These are phyloP conservation scores for Flueggea neowawraea DNA, from an alignment of 441 rosid species.

Conservation along the genomic window DNA sequence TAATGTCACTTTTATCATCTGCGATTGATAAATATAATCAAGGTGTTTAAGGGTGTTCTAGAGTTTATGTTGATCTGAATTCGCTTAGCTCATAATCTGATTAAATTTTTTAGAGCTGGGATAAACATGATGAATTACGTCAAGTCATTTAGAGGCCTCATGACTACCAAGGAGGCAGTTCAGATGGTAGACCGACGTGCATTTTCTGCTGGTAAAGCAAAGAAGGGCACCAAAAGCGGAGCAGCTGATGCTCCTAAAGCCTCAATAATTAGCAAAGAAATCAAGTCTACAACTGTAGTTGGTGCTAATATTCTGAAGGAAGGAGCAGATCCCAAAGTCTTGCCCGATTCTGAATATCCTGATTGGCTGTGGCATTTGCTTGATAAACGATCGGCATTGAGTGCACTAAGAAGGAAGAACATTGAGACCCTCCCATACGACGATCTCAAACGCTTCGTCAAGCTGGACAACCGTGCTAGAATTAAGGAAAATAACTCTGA, in stretches of 20 bases:
- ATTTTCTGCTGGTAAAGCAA: slow-evolving; percentile 72
- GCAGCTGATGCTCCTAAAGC: slow-evolving; percentile 66
- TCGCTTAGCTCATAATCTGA: too few relatives aligned
- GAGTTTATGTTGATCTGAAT: slow-evolving; percentile 9
- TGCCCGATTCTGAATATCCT: slow-evolving; percentile 71
- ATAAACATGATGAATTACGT: slow-evolving; percentile 43
- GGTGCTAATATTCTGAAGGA: slow-evolving; percentile 84
- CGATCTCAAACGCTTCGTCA: slow-evolving; percentile 76
- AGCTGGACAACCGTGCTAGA: slow-evolving; percentile 72
- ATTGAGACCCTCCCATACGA: slow-evolving; percentile 62
- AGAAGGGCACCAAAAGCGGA: slow-evolving; percentile 77
- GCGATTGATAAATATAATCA: not conserved
- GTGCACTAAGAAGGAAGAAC: slow-evolving; percentile 66
- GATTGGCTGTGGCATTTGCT: slow-evolving; percentile 80
- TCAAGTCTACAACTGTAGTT: slow-evolving; percentile 67
- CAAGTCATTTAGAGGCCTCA: slow-evolving; percentile 29
- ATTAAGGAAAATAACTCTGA: slow-evolving; percentile 74
- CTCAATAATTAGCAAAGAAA: slow-evolving; percentile 74
- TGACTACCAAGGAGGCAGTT: slow-evolving; percentile 32
- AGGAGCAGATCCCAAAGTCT: slow-evolving; percentile 76
- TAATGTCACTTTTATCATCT: too few relatives aligned
- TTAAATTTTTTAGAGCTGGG: slow-evolving; percentile 28
- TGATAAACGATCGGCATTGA: slow-evolving; percentile 67
- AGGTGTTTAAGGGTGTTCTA: not conserved
- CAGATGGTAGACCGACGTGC: slow-evolving; percentile 33